Base-by-base conservation (phyloP, 306 rosid genomes). In the Adenanthera pavonina region DNA sequence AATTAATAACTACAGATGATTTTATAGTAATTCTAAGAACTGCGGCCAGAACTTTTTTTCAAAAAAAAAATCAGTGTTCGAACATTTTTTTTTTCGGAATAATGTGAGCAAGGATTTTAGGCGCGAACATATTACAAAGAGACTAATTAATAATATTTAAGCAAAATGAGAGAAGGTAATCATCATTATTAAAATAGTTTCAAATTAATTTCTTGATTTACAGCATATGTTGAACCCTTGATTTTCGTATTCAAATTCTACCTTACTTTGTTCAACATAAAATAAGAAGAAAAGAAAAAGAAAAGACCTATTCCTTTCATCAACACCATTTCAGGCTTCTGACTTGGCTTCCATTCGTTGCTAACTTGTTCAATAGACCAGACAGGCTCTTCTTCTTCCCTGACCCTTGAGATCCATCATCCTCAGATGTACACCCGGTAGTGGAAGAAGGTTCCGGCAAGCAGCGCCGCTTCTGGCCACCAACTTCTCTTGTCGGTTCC, bases 361-460 rank as follows among this genome's bases (percentile, higher is more conserved):
- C 83, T n/a, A 84, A 1, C n/a, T 74, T 68, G 52, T 84, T 84
- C 3, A 69, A 49, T n/a, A 74, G 36, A 41, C 76, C 83, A 56
- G 30, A 56, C 7, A 53, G 3, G 15, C 51, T 71, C 16, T 70
- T 78, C 34, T n/a, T 71, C 35, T 56, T 82, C 41, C 75, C 78
- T 38, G 78, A 1, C 10, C 81, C 77, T 14, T 67, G 68, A 14
- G 81, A 41, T 4, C 41, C 57, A 64, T 81, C 54, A 44, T 75
- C 76, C 12, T 82, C 69, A 0, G 67, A 33, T 1, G 80, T 20
- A 0, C 62, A 44, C 2, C 51, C 51, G 0, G 76, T 8, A 3
- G 66, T 56, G 3, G 70, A 61, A 0, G 38, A 74, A 16, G 40
- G 41, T 49, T 80, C 43, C 33, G 12, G 47, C 0, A 0, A 13